A percentile compares a stretch with the other conserved stretches of the same genome.
These are phyloP conservation scores for Schizochytrium sp. DNA, from an alignment of 108 stramenopile species.

Conservation along the genomic window DNA sequence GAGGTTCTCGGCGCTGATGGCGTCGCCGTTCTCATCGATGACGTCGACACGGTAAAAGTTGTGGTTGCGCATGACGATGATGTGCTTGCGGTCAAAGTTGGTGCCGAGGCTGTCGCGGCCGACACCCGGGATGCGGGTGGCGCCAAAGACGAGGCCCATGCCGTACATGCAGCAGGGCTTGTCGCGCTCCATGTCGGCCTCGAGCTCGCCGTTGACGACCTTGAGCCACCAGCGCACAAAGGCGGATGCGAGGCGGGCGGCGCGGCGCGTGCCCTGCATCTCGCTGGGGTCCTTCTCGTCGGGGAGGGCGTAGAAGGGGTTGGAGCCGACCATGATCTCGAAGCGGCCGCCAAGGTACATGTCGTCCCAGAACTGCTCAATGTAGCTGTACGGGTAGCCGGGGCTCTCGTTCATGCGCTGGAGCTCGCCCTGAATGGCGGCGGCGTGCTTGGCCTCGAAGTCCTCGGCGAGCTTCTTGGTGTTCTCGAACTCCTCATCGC, in stretches of 20 bases:
- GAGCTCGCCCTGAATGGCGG: background rate
- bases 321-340: conserved; percentile 22
- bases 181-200: conserved; percentile 19
- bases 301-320: background rate
- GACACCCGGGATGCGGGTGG: conserved; percentile 7
- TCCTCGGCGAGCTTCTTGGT: background rate
- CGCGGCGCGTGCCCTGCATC: background rate
- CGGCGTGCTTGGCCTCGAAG: background rate
- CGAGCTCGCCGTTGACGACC: conserved; percentile 7
- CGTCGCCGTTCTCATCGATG: background rate
- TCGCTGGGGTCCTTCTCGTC: background rate
- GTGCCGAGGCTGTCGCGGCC: conserved; percentile 23
- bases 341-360: conserved; percentile 43
- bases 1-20: background rate
- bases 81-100: conserved; percentile 25
- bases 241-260: background rate
- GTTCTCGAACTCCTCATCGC: conserved; percentile 15
- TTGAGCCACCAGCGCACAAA: background rate
- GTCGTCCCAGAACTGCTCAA: conserved; percentile 38
- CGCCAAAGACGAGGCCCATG: conserved; percentile 26
- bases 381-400: conserved; percentile 43
- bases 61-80: conserved; percentile 25
- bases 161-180: conserved; percentile 15
- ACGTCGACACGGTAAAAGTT: background rate
- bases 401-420: background rate